Evolutionary conservation across 257 asterid genomes (phyloP).

Genomic region (Orobanche coerulescens): DNA sequence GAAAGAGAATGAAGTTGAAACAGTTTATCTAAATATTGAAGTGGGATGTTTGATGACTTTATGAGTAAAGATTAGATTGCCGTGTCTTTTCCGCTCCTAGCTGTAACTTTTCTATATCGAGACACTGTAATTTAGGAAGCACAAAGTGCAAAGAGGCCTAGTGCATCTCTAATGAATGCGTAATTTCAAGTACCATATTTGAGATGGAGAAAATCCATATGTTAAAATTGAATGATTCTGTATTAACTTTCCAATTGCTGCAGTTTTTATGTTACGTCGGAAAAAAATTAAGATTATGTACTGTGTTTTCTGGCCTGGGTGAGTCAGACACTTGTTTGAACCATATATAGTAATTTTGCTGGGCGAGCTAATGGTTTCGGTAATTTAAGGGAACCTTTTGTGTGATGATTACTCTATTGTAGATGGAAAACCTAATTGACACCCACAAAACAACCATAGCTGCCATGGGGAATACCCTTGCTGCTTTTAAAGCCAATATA

Average conservation of each 20-base stretch:
- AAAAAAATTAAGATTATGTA: neutral
- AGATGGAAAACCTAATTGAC: neutral
- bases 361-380: neutral
- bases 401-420: neutral
- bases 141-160: neutral
- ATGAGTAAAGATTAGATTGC: neutral
- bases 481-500: too few relatives aligned
- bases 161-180: neutral
- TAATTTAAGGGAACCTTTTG: neutral
- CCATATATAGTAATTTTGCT: conserved; percentile 3
- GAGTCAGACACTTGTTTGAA: neutral
- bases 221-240: neutral
- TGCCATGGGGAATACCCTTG: too few relatives aligned
- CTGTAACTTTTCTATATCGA: neutral
- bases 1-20: neutral
- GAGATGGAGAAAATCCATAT: neutral
- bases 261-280: neutral
- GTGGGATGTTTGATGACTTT: conserved; percentile 2
- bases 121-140: neutral
- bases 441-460: neutral
- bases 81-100: neutral
- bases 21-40: neutral
- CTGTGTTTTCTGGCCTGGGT: neutral
- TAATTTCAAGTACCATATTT: neutral
- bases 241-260: neutral